Percentiles rank a stretch among this genome's conserved stretches.
These are phyloP conservation scores for Pterulicium gracile DNA, from an alignment of 1,284 basidiomycete genomes.

Conservation along the genomic window DNA sequence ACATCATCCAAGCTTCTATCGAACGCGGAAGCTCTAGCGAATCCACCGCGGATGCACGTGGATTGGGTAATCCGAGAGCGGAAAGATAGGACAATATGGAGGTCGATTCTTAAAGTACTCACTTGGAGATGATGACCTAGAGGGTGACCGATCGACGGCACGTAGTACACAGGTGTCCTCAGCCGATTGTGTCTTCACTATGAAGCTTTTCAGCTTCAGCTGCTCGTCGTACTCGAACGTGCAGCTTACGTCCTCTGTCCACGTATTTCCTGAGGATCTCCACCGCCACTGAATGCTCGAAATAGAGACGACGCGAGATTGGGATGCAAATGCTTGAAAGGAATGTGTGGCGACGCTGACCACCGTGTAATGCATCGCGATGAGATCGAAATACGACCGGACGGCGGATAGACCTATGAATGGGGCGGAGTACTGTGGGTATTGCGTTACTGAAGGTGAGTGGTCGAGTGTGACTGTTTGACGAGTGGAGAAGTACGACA, in stretches of 20 bases:
- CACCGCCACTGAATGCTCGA: conserved; percentile 32
- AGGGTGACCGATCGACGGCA: conserved; percentile 24
- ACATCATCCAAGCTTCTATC: neutral
- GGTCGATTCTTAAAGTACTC: no score
- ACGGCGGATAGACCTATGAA: conserved; percentile 29
- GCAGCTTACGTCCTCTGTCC: conserved; percentile 32
- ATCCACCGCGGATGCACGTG: neutral
- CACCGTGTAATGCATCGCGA: conserved; percentile 19
- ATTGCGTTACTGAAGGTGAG: conserved; percentile 20
- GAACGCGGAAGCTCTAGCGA: neutral
- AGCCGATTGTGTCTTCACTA: conserved; percentile 24
- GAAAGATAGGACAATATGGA: no score
- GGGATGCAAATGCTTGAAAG: conserved; percentile 10
- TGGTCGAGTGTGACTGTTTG: conserved; percentile 26
- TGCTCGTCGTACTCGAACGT: conserved; percentile 29
- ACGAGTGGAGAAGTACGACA: conserved; percentile 26
- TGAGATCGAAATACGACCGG: conserved; percentile 34
- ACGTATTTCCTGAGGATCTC: conserved; percentile 26
- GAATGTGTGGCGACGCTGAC: conserved; percentile 13
- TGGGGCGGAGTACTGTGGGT: conserved; percentile 20
- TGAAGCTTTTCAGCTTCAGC: conserved; percentile 26
- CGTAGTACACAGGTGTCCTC: conserved; percentile 31
- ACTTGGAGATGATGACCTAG: neutral
- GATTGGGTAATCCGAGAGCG: no score
- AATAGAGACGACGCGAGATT: conserved; percentile 16